Percentiles rank a stretch among this genome's conserved stretches.
phyloP scores from a whole-genome alignment of 345 rosid genomes.

The Lepidium didymum region DNA sequence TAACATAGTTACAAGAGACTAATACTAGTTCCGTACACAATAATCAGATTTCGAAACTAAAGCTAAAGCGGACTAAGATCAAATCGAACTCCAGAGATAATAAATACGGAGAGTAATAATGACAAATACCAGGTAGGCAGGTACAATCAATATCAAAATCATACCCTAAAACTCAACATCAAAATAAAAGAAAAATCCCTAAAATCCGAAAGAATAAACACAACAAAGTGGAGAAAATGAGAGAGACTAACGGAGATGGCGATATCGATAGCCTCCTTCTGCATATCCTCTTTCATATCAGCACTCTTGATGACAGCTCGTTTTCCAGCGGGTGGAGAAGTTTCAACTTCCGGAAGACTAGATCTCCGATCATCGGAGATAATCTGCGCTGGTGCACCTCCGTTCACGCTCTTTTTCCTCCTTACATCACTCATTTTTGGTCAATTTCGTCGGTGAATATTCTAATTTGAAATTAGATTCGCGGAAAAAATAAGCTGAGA shows the following conservation, averaged over 20 bases:
- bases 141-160: neutral
- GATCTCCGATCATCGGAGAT: conserved; percentile 50
- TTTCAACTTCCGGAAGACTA: conserved; percentile 24
- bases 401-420: conserved; percentile 46
- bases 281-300: conserved; percentile 97
- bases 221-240: neutral
- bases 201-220: conserved; percentile 9
- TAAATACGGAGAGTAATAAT: neutral
- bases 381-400: conserved; percentile 39
- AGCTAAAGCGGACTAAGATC: neutral
- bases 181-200: conserved; percentile 9
- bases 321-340: conserved; percentile 38
- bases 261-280: conserved; percentile 81
- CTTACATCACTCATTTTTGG: conserved; percentile 46
- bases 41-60: conserved; percentile 3
- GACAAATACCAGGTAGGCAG: neutral
- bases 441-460: neutral
- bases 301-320: conserved; percentile 78
- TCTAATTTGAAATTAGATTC: neutral
- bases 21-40: conserved; percentile 9
- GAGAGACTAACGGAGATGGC: conserved; percentile 53
- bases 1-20: neutral
- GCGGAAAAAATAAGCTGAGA: neutral
- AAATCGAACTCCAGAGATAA: neutral
- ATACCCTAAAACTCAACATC: conserved; percentile 5